These are phyloP conservation scores for Tylopilus felleus DNA, from an alignment of 768 basidiomycete genomes.

Conservation along the genomic window DNA sequence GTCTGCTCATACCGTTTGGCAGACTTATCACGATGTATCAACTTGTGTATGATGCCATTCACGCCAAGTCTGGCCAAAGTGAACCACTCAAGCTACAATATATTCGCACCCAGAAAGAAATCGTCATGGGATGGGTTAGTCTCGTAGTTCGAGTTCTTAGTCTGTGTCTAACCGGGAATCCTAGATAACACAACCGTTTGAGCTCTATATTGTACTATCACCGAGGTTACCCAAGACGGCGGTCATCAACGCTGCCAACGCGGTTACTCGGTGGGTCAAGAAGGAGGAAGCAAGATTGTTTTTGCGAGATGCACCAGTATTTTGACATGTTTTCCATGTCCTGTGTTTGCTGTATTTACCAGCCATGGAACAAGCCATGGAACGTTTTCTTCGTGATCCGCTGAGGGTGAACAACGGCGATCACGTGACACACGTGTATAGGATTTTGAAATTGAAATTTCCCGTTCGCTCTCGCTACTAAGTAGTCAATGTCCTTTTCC, in stretches of 20 bases:
- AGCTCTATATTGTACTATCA: constrained; percentile 82
- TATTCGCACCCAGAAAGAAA: constrained; percentile 80
- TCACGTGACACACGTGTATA: constrained; percentile 19
- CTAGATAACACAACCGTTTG: constrained; percentile 92
- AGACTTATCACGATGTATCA: constrained; percentile 90
- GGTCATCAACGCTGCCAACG: constrained; percentile 83
- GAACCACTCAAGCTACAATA: constrained; percentile 83
- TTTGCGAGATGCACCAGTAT: constrained; percentile 85
- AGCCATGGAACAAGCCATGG: not conserved
- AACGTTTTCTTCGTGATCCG: no score
- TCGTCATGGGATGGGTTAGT: constrained; percentile 92
- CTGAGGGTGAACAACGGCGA: no score
- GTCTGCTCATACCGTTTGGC: constrained; percentile 7
- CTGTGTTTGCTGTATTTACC: not conserved
- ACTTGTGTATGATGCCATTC: constrained; percentile 80
- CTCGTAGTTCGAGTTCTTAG: not conserved
- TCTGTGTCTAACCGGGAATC: not conserved
- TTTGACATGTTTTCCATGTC: constrained; percentile 45
- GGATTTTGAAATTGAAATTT: constrained; percentile 8
- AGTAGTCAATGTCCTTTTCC: constrained; percentile 28
- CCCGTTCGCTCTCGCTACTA: not conserved
- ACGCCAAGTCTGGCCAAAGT: constrained; percentile 83
- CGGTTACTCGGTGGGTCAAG: constrained; percentile 87
- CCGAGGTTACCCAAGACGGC: constrained; percentile 86
- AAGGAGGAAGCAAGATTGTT: constrained; percentile 82